A percentile compares a stretch with the other conserved stretches of the same genome.
These are phyloP conservation scores for Nothomitra cinnamomea DNA, from an alignment of 2,329 filamentous ascomycete species.

Conservation along the genomic window DNA sequence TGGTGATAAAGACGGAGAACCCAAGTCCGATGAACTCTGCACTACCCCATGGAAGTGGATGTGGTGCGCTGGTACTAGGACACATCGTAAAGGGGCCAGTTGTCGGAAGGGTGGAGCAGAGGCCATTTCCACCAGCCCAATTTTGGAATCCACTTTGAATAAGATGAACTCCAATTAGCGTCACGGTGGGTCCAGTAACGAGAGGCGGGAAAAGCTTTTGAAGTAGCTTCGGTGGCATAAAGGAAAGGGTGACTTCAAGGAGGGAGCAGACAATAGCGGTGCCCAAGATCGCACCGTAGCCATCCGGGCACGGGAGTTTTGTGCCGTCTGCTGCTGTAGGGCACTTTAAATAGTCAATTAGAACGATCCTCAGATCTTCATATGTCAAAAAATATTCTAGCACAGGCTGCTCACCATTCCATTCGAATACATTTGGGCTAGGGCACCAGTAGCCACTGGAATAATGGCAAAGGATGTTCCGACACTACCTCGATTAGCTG, in stretches of 20 bases:
- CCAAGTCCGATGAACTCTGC: constrained; percentile 65
- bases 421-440: constrained; percentile 61
- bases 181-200: constrained; percentile 49
- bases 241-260: constrained; percentile 57
- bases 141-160: constrained; percentile 55
- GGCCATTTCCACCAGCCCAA: constrained; percentile 60
- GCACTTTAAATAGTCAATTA: constrained; percentile 21
- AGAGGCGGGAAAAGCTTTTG: constrained; percentile 65
- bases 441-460: constrained; percentile 52
- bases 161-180: constrained; percentile 57
- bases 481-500: constrained; percentile 23
- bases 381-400: constrained; percentile 17
- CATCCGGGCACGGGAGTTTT: constrained; percentile 49
- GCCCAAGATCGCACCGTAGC: constrained; percentile 59
- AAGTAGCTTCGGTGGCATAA: constrained; percentile 51
- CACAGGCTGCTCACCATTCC: constrained; percentile 40
- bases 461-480: constrained; percentile 66
- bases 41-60: constrained; percentile 59
- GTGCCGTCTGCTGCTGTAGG: constrained; percentile 41
- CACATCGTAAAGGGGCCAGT: constrained; percentile 44
- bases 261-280: constrained; percentile 48
- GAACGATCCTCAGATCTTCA: constrained; percentile 6
- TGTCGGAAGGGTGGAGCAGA: constrained; percentile 27
- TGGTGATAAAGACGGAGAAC: constrained; percentile 63
- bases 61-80: constrained; percentile 49